phyloP scores from a whole-genome alignment of 2,329 filamentous ascomycete genomes.

The Trichoderma sp. region DNA sequence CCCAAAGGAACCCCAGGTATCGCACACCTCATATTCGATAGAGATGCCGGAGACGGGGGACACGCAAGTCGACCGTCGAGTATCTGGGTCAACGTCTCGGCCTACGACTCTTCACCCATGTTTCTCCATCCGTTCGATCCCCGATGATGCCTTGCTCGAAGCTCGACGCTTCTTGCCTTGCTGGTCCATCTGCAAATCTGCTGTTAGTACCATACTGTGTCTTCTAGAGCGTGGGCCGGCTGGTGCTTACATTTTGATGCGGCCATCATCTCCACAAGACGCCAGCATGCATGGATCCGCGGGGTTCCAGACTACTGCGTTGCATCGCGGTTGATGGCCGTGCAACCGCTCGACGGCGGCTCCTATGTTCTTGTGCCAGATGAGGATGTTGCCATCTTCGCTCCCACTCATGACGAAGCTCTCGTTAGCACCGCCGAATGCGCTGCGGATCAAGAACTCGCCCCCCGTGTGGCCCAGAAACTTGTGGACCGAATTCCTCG shows the following conservation, averaged over 20 bases:
- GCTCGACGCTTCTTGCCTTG: constrained; percentile 23
- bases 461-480: constrained; percentile 75
- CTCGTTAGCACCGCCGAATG: constrained; percentile 86
- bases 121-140: constrained; percentile 24
- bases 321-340: constrained; percentile 75
- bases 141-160: constrained; percentile 22
- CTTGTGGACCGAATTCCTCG: constrained; percentile 65
- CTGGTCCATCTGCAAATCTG: constrained; percentile 27
- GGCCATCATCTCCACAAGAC: constrained; percentile 83
- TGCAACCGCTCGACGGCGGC: constrained; percentile 70
- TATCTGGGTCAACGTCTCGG: not conserved
- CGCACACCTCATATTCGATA: not conserved
- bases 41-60: not conserved
- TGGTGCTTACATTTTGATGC: constrained; percentile 74
- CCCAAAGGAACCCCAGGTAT: not conserved
- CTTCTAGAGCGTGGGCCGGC: not conserved
- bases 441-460: constrained; percentile 74
- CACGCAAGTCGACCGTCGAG: not conserved
- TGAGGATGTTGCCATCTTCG: constrained; percentile 73
- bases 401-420: constrained; percentile 90
- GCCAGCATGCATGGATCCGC: constrained; percentile 79
- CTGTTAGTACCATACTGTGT: not conserved
- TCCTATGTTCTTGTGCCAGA: constrained; percentile 88
- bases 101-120: constrained; percentile 20
- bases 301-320: constrained; percentile 87